Conservation (phyloP, 768 basidiomycete genomes). For the Tricholoma sp. region DNA sequence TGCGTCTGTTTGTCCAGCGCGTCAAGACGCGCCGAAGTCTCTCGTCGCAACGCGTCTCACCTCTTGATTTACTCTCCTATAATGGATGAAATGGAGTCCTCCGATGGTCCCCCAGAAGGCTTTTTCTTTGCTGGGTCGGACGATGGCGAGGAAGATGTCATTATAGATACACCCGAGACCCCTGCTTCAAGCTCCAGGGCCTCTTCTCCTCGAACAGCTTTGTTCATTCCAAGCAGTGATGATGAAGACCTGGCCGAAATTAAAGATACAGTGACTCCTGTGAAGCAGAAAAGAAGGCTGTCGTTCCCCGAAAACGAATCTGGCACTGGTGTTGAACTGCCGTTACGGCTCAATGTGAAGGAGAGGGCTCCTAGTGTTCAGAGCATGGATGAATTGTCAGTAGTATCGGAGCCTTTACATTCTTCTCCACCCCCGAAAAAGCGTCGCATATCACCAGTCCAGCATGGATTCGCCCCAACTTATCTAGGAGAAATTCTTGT, state of each 20-base stretch:
- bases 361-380: constrained; percentile 30
- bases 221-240: constrained; percentile 33
- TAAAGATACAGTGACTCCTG: constrained; percentile 3
- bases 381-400: constrained; percentile 26
- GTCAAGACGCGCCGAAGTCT: constrained; percentile 31
- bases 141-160: constrained; percentile 36
- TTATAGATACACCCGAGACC: constrained; percentile 9
- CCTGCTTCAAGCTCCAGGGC: constrained; percentile 11
- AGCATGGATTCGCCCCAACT: constrained; percentile 21
- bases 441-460: constrained; percentile 38
- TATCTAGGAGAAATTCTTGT: constrained; percentile 70
- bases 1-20: constrained; percentile 33
- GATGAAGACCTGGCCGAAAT: constrained; percentile 20
- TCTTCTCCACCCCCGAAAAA: constrained; percentile 43
- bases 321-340: constrained; percentile 16
- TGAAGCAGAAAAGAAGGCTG: constrained; percentile 15
- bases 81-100: constrained; percentile 22
- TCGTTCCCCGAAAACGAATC: constrained; percentile 6
- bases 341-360: constrained; percentile 23
- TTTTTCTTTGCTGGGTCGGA: constrained; percentile 62
- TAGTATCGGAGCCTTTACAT: constrained; percentile 4
- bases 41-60: constrained; percentile 17
- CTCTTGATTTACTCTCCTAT: background rate
- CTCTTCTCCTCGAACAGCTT: constrained; percentile 16
- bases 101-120: constrained; percentile 27